Conservation (phyloP, 371 early-diverging fungal species). For the Entomophthora muscae region DNA sequence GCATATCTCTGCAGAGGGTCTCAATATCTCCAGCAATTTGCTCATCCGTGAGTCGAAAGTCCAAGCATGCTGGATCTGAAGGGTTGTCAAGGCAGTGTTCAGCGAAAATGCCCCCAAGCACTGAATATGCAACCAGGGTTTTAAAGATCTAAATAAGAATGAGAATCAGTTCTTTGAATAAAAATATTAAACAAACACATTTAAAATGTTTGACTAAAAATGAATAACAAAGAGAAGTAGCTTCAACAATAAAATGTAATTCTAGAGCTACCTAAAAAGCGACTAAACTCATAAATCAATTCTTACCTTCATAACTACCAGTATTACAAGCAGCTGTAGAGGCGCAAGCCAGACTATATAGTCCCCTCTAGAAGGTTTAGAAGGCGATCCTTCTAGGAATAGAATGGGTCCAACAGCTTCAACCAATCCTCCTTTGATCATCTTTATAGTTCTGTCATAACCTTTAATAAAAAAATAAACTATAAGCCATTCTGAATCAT, state of each 20-base stretch:
- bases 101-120: background rate
- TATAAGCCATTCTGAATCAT: no score
- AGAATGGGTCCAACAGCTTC: no score
- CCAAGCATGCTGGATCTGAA: constrained; percentile 19
- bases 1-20: constrained; percentile 25
- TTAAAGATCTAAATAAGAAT: background rate
- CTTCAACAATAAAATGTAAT: background rate
- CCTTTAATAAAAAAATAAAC: no score
- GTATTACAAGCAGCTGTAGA: background rate
- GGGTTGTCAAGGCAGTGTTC: constrained; percentile 13
- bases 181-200: background rate
- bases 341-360: background rate
- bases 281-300: background rate
- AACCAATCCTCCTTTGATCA: no score
- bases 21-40: constrained; percentile 17
- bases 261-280: background rate
- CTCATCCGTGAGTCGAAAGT: constrained; percentile 17
- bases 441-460: no score
- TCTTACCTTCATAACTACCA: background rate
- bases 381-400: no score
- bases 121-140: background rate
- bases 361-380: background rate
- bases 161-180: background rate
- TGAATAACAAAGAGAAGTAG: background rate
- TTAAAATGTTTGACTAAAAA: background rate